Conservation (phyloP, 2,329 filamentous ascomycete genomes). For the Xylaria sp. region DNA sequence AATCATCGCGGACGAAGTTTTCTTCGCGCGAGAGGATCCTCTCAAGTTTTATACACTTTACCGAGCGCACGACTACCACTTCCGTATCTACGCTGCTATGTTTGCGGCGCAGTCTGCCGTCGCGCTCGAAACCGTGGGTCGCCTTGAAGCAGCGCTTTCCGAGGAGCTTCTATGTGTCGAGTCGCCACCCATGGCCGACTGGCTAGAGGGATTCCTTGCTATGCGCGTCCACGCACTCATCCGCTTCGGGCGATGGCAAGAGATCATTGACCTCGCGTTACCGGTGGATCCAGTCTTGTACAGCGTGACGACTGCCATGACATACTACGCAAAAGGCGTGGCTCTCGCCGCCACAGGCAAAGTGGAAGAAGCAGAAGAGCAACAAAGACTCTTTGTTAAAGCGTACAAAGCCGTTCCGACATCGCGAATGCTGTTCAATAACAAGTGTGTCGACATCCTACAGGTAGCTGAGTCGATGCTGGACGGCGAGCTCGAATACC, state of each 20-base stretch:
- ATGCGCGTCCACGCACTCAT: constrained; percentile 76
- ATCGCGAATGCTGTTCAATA: constrained; percentile 75
- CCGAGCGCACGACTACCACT: constrained; percentile 78
- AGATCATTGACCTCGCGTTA: constrained; percentile 66
- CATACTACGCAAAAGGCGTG: constrained; percentile 74
- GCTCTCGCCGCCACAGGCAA: constrained; percentile 69
- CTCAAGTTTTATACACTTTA: constrained; percentile 82
- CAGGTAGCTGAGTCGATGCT: constrained; percentile 73
- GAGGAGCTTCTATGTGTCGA: constrained; percentile 70
- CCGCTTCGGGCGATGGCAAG: constrained; percentile 77
- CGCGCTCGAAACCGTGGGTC: constrained; percentile 68
- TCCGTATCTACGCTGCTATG: constrained; percentile 81
- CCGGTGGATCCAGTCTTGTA: constrained; percentile 71
- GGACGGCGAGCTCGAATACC: constrained; percentile 78
- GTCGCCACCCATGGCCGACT: constrained; percentile 81
- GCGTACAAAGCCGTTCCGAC: constrained; percentile 63
- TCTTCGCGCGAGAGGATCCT: constrained; percentile 66
- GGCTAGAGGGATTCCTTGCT: constrained; percentile 76
- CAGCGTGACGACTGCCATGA: constrained; percentile 74
- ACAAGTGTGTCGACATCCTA: constrained; percentile 71
- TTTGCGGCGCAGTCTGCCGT: constrained; percentile 73
- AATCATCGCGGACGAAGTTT: constrained; percentile 74
- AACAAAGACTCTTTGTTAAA: constrained; percentile 62
- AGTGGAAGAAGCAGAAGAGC: constrained; percentile 63
- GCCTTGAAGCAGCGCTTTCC: constrained; percentile 70